phyloP scores from a whole-genome alignment of 768 basidiomycete species.

The Phylloporus sp. region DNA sequence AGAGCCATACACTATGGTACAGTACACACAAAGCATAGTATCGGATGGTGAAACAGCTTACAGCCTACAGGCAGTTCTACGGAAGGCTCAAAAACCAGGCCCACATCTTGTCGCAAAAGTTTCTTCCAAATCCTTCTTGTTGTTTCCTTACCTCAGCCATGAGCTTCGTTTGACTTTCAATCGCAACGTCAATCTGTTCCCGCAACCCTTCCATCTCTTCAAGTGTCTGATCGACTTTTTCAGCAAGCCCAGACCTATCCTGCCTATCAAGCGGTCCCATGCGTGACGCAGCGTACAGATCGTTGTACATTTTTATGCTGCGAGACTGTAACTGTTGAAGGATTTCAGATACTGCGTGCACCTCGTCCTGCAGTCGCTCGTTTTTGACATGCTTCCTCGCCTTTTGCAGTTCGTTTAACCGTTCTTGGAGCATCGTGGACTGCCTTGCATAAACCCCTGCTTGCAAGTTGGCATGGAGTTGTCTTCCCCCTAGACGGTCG shows the following conservation, averaged over 20 bases:
- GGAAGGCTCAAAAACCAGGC: not conserved
- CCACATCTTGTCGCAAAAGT: not conserved
- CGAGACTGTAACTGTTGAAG: not conserved
- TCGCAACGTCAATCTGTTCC: not conserved
- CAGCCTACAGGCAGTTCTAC: not conserved
- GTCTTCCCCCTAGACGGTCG: not conserved
- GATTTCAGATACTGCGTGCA: not conserved
- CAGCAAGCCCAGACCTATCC: not conserved
- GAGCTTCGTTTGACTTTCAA: not conserved
- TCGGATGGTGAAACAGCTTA: not conserved
- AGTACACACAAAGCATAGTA: not conserved
- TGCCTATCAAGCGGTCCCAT: not conserved
- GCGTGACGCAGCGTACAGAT: not conserved
- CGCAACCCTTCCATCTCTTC: not conserved
- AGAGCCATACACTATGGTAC: no score
- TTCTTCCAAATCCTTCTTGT: not conserved
- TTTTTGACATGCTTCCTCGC: not conserved
- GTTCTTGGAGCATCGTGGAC: not conserved
- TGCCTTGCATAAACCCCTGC: not conserved
- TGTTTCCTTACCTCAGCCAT: not conserved
- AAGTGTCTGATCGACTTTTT: not conserved
- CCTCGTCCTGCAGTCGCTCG: not conserved
- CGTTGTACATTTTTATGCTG: not conserved
- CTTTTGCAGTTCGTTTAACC: not conserved
- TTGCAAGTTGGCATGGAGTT: not conserved